Evolutionary conservation across 23 red algal genomes (phyloP).

Genomic region (Cyanidiococcus yangmingshanensis): DNA sequence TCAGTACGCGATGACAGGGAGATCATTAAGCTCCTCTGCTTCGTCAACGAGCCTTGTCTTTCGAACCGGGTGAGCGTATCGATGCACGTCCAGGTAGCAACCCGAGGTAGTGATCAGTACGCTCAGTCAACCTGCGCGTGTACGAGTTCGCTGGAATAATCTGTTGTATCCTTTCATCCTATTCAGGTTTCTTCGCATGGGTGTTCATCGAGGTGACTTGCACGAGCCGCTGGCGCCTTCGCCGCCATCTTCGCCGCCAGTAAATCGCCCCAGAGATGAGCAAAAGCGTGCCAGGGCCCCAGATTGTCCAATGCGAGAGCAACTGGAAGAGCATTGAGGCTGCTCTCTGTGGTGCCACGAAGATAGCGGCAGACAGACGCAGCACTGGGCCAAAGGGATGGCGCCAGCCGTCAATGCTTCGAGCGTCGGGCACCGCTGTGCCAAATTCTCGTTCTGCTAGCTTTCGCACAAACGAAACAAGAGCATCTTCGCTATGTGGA

Average conservation of each 20-base stretch:
- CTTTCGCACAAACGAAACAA: background rate
- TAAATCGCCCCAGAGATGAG: background rate
- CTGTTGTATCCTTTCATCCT: too few relatives aligned
- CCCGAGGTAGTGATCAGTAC: too few relatives aligned
- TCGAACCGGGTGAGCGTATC: too few relatives aligned
- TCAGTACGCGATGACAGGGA: too few relatives aligned
- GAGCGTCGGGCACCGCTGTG: background rate
- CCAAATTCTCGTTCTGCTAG: background rate
- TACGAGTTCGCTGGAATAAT: too few relatives aligned
- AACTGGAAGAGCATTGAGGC: background rate
- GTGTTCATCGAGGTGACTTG: background rate
- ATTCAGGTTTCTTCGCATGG: background rate
- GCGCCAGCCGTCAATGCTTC: background rate
- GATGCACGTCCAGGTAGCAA: too few relatives aligned
- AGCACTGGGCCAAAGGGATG: conserved; percentile 1
- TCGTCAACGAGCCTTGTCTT: too few relatives aligned
- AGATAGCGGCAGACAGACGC: background rate
- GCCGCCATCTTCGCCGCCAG: background rate
- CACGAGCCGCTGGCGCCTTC: background rate
- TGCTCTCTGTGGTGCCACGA: background rate
- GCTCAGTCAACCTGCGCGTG: too few relatives aligned
- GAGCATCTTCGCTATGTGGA: background rate
- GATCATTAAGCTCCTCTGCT: too few relatives aligned
- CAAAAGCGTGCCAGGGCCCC: background rate
- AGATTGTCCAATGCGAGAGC: background rate